Conservation (phyloP, 2,329 filamentous ascomycete species). For the Penicillium sp. region DNA sequence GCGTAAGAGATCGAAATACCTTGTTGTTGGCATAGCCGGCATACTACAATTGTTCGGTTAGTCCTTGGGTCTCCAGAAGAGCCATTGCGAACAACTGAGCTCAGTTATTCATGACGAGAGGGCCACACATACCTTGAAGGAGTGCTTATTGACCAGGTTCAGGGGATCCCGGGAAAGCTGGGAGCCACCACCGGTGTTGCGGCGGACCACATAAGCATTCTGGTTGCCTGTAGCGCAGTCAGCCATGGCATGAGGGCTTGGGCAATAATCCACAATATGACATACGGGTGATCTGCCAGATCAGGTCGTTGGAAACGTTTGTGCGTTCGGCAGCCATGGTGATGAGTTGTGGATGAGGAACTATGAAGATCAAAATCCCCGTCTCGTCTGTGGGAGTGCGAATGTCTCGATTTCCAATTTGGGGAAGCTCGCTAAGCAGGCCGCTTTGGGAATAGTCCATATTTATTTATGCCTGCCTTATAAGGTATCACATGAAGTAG, state of each 20-base stretch:
- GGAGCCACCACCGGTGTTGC: constrained; percentile 71
- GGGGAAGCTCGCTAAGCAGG: constrained; percentile 38
- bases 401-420: constrained; percentile 15
- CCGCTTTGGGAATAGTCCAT: constrained; percentile 34
- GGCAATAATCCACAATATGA: constrained; percentile 33
- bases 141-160: constrained; percentile 89
- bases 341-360: constrained; percentile 26
- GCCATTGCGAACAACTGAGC: not conserved
- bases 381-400: constrained; percentile 30
- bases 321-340: constrained; percentile 53
- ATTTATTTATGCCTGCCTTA: no score
- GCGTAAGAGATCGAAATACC: constrained; percentile 57
- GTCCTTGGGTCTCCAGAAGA: not conserved
- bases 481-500: constrained; percentile 5
- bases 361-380: constrained; percentile 25
- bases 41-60: constrained; percentile 56
- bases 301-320: constrained; percentile 82
- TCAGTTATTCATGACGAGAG: not conserved
- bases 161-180: constrained; percentile 93
- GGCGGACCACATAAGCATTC: constrained; percentile 92
- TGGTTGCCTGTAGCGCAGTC: constrained; percentile 62
- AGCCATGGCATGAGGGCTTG: constrained; percentile 13
- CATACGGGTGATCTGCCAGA: constrained; percentile 96
- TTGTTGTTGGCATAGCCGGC: constrained; percentile 92
- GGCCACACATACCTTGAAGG: constrained; percentile 68